Evolutionary conservation across 78 protist genomes (phyloP).

Genomic region (Thecamonas trahens): DNA sequence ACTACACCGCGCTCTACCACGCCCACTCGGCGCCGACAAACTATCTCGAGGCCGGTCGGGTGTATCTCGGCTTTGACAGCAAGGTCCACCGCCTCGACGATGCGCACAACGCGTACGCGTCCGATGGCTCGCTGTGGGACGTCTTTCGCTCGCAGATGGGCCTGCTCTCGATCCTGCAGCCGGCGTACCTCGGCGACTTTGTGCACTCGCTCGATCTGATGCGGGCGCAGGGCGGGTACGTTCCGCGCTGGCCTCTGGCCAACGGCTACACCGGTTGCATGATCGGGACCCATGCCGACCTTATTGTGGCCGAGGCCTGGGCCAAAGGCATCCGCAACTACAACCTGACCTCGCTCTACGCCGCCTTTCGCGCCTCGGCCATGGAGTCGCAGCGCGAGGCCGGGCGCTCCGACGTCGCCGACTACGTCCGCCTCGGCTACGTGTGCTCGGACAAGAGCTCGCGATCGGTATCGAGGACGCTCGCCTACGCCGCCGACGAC

Average conservation of each 20-base stretch:
- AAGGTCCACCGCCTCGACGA: not conserved
- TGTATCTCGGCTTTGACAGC: slow-evolving; percentile 8
- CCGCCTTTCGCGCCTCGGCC: not conserved
- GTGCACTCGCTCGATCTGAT: slow-evolving; percentile 2
- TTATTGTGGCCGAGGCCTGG: not conserved
- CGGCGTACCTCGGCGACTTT: not conserved
- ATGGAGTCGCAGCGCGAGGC: not conserved
- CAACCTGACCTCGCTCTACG: slow-evolving; percentile 1
- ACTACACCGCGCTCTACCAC: slow-evolving; percentile 22
- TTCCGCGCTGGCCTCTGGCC: slow-evolving; percentile 26
- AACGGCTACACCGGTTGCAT: slow-evolving; percentile 13
- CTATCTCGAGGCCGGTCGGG: slow-evolving; percentile 5
- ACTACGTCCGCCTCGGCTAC: slow-evolving; percentile 11
- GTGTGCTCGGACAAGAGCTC: not conserved
- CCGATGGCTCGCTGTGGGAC: slow-evolving; percentile 23
- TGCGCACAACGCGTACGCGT: not conserved
- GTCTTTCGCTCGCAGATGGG: slow-evolving; percentile 1
- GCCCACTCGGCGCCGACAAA: not conserved
- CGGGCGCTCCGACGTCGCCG: not conserved
- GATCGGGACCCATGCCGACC: slow-evolving; percentile 11
- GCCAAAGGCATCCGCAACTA: not conserved
- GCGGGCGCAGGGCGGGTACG: not conserved
- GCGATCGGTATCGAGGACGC: not conserved
- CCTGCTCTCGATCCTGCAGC: not conserved
- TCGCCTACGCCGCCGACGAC: slow-evolving; percentile 18